Base-by-base conservation (phyloP, 768 basidiomycete species). In the Calocybe indica region DNA sequence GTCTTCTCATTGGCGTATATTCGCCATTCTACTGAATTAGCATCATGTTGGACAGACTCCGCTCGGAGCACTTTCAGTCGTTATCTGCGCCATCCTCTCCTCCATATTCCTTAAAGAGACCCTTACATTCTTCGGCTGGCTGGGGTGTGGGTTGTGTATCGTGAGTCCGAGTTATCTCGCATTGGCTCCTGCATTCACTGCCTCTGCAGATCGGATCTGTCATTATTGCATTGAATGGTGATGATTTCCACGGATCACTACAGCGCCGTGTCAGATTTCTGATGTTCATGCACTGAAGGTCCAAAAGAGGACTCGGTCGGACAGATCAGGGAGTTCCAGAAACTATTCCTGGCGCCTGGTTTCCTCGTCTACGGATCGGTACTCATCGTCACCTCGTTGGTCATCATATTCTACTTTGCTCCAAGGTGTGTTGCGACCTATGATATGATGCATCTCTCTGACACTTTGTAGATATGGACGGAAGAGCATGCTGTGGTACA, bases 91-190 rank as follows among this genome's bases (percentile, higher is more conserved):
- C 43, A 87, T 95, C 32, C 70, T 97, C 12, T 94, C 94, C 6
- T 93, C 91, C 30, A 73, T 95, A 54, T 90, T 98, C 70, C 85
- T 99, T 57, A 83, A 94, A 41, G 95, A 97, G 64, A 90, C 75
- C 46, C 78, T 99, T 38, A 88, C 85, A 33, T 91, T 97, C 67
- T 98, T 99, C 62, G 95, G 96, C 42, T 97, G 94, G 93, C 74
- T 98, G 52, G 95, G 93, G 13, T 96, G 93, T 64, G 79, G 71
- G 11, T 77, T 98, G 12, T 95, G 92, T 67, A 91, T 98, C 59
- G 85, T 92, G 57, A 58, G 90, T 68, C 36, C 14, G 47, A 0
- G 6, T 40, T 42, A 22, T 40, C 40, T 33, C 49, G 32, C n/a
- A 36, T 40, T 44, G 40, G 43, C 6, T 29, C 9, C 29, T 32